Conservation (phyloP, 495 filamentous ascomycete genomes). For the Hypoxylon perforatum region DNA sequence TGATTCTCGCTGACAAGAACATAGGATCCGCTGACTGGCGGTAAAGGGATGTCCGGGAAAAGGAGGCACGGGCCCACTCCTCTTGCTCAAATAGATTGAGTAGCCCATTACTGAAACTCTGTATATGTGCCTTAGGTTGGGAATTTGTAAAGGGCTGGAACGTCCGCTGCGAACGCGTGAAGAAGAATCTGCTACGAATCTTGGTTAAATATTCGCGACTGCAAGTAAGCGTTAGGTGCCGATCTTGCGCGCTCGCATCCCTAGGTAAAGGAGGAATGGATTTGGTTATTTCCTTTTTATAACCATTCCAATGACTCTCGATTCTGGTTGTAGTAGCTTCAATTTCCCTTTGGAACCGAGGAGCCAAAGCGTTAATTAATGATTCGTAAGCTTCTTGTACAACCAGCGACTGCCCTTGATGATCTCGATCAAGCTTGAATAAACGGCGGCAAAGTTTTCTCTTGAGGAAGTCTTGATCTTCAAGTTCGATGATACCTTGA, state of each 20-base stretch:
- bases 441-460: conserved; percentile 71
- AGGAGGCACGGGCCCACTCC: neutral
- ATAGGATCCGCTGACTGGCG: too few relatives aligned
- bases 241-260: conserved; percentile 40
- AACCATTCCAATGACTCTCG: conserved; percentile 35
- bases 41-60: neutral
- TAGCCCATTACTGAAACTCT: conserved; percentile 14
- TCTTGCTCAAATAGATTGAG: conserved; percentile 26
- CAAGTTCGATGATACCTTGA: conserved; percentile 23
- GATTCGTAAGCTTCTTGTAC: conserved; percentile 17
- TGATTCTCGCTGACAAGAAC: conserved; percentile 38
- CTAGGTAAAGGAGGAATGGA: conserved; percentile 53
- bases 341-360: conserved; percentile 33
- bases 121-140: conserved; percentile 13
- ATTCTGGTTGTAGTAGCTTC: conserved; percentile 15
- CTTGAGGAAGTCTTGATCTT: conserved; percentile 52
- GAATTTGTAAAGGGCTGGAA: neutral
- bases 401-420: conserved; percentile 3
- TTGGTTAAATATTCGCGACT: conserved; percentile 53
- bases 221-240: conserved; percentile 52
- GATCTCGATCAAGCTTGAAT: conserved; percentile 64
- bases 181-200: conserved; percentile 14
- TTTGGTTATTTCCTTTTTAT: conserved; percentile 40
- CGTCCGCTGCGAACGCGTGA: neutral
- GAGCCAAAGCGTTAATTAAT: conserved; percentile 1